These are phyloP conservation scores for Chlorella sorokiniana DNA, from an alignment of 139 green algal species.

Conservation along the genomic window DNA sequence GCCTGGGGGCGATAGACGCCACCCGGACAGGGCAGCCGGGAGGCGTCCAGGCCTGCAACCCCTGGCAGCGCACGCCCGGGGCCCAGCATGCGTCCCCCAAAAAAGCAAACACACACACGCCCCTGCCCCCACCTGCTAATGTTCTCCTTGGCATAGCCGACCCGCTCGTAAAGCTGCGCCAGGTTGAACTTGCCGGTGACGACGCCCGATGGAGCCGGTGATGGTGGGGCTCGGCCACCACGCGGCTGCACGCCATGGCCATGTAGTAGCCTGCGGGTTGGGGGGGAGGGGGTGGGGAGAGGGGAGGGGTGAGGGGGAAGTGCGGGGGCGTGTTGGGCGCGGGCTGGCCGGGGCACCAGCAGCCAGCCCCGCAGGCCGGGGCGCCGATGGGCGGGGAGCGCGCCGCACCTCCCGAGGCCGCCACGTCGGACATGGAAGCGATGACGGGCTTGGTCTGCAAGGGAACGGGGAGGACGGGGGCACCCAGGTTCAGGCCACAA, in stretches of 20 bases:
- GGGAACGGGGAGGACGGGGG: not conserved
- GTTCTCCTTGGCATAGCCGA: conserved; percentile 81
- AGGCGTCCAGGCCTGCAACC: too few species aligned
- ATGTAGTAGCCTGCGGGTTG: conserved; percentile 99
- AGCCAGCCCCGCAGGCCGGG: too few species aligned
- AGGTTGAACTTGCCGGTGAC: conserved; percentile 88
- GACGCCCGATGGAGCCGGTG: conserved; percentile 93
- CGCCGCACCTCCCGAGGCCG: conserved; percentile 84
- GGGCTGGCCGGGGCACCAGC: too few species aligned
- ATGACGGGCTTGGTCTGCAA: conserved; percentile 86
- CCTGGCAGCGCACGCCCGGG: too few species aligned
- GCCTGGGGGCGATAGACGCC: not conserved
- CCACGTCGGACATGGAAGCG: conserved; percentile 94
- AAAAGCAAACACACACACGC: not conserved
- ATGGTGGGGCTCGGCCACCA: conserved; percentile 91
- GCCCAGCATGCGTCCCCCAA: not conserved
- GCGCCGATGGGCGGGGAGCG: too few species aligned
- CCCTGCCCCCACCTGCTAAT: conserved; percentile 59
- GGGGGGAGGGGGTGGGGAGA: too few species aligned
- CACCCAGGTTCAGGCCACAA: not conserved
- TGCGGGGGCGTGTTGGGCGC: too few species aligned
- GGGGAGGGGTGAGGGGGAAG: too few species aligned
- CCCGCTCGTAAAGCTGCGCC: conserved; percentile 79
- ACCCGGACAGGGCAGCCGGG: too few species aligned
- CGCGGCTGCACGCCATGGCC: conserved; percentile 75